phyloP scores from a whole-genome alignment of 352 stramenopile genomes.

The Phytophthora boehmeriae region DNA sequence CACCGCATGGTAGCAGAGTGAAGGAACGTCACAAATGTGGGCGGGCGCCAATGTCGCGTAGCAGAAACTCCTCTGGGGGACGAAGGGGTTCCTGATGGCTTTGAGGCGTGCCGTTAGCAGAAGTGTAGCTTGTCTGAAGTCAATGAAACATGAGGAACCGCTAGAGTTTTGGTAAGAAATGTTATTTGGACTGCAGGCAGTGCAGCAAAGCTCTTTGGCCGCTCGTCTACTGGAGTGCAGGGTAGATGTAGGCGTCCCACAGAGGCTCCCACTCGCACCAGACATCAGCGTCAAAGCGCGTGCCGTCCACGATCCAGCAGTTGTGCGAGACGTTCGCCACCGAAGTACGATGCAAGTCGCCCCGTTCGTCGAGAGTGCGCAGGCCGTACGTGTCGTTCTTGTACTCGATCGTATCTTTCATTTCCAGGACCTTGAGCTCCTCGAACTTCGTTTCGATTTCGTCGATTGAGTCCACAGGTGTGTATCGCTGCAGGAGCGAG shows the following conservation, averaged over 20 bases:
- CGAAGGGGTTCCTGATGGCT: no score
- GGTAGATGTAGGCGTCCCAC: slow-evolving; percentile 11
- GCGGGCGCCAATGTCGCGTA: no score
- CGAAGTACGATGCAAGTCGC: slow-evolving; percentile 14
- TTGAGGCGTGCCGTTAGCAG: no score
- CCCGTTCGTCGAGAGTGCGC: slow-evolving; percentile 20
- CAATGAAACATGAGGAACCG: not conserved
- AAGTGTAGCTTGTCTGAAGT: no score
- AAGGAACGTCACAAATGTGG: no score
- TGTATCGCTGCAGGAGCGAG: slow-evolving; percentile 35
- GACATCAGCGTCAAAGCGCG: slow-evolving; percentile 9
- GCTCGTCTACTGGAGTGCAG: slow-evolving; percentile 3
- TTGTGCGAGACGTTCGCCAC: slow-evolving; percentile 28
- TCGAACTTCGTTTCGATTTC: slow-evolving; percentile 17
- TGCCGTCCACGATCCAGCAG: slow-evolving; percentile 30
- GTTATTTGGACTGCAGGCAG: not conserved
- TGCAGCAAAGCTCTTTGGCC: slow-evolving; percentile 2
- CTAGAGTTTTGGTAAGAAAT: not conserved
- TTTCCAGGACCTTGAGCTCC: slow-evolving; percentile 22
- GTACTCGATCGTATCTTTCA: slow-evolving; percentile 30
- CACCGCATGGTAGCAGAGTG: not conserved
- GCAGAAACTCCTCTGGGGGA: no score
- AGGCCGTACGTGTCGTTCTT: slow-evolving; percentile 29
- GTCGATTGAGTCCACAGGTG: slow-evolving; percentile 15
- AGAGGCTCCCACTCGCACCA: slow-evolving; percentile 10